Base-by-base conservation (phyloP, 208 protist genomes). In the Polymyxa betae region DNA sequence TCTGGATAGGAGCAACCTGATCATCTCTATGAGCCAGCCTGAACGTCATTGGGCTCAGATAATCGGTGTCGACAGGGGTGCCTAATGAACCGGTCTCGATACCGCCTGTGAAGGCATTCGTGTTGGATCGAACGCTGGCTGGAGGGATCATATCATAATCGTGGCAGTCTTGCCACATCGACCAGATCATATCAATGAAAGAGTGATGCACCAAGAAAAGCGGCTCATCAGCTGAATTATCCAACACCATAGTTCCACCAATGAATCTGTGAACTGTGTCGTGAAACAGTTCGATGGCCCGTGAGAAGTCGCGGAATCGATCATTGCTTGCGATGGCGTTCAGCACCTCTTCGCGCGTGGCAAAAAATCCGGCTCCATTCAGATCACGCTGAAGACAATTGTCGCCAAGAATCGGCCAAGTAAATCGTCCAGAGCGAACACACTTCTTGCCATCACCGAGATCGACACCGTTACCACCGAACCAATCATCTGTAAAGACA, bases 311-410 rank as follows among this genome's bases (percentile, higher is more conserved):
- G 72, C 72, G 72, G 72, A 45, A 82, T 12, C 40, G n/a, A 5
- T 82, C 72, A n/a, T 82, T 82, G 72, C 72, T 82, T 5, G 72
- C 72, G 72, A 82, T 82, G 16, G 72, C 40, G n/a, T 82, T 82
- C 35, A 82, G 72, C 16, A 82, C 40, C 72, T 82, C 72, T 43
- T 82, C 72, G 72, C 72, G 72, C 72, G 72, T 82, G 35, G 72
- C 72, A n/a, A 82, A 82, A n/a, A 82, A 82, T n/a, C 72, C 72
- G 72, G 72, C 72, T 20, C 72, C 72, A n/a, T 82, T 82, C 72
- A 82, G 72, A 43, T 82, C 72, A 5, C 72, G 72, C n/a, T 82
- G 72, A 5, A 82, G 72, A 43, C 72, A 82, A n/a, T 35, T 43
- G n/a, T 82, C 35, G 72, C 72, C 72, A 5, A 82, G n/a, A 5